Evolutionary conservation across 116 monocot species (phyloP).

Genomic region (Iris pallida): DNA sequence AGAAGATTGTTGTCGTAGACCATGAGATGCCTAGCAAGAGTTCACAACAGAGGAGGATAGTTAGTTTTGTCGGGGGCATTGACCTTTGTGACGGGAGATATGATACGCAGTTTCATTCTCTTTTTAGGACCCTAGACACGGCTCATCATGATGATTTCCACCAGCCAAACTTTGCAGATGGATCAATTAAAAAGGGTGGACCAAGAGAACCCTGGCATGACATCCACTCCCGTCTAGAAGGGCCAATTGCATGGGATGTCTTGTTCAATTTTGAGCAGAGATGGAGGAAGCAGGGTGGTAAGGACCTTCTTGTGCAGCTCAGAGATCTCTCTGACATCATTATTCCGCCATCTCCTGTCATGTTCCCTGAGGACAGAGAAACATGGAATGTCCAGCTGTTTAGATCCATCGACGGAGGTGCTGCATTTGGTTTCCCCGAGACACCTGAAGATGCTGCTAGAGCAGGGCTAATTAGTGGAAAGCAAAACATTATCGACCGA

Average conservation of each 20-base stretch:
- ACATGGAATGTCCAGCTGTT: constrained; percentile 22
- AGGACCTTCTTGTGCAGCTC: constrained; percentile 13
- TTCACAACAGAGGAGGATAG: constrained; percentile 12
- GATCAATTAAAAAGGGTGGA: constrained; percentile 15
- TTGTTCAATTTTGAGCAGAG: constrained; percentile 21
- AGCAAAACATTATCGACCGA: constrained; percentile 13
- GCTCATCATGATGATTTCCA: constrained; percentile 20
- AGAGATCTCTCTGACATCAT: constrained; percentile 17
- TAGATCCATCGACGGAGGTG: constrained; percentile 15
- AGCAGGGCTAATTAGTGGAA: constrained; percentile 13
- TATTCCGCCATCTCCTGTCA: constrained; percentile 13
- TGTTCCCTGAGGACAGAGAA: constrained; percentile 5
- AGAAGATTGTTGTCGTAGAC: constrained; percentile 22
- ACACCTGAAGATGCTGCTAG: constrained; percentile 16
- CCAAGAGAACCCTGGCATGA: constrained; percentile 23
- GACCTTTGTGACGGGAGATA: constrained; percentile 22
- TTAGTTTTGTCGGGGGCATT: constrained; percentile 13
- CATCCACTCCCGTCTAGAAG: constrained; percentile 14
- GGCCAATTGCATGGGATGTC: constrained; percentile 18
- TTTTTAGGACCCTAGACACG: constrained; percentile 16
- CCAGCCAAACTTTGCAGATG: constrained; percentile 16
- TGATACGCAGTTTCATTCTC: constrained; percentile 16
- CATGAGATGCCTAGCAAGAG: constrained; percentile 14
- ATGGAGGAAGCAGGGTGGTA: constrained; percentile 20
- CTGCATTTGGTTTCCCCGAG: constrained; percentile 17